Evolutionary conservation across 305 asterid genomes (phyloP), one percentile per base, ranked within the genome.

Genomic region (Stenogyne calaminthoides): DNA sequence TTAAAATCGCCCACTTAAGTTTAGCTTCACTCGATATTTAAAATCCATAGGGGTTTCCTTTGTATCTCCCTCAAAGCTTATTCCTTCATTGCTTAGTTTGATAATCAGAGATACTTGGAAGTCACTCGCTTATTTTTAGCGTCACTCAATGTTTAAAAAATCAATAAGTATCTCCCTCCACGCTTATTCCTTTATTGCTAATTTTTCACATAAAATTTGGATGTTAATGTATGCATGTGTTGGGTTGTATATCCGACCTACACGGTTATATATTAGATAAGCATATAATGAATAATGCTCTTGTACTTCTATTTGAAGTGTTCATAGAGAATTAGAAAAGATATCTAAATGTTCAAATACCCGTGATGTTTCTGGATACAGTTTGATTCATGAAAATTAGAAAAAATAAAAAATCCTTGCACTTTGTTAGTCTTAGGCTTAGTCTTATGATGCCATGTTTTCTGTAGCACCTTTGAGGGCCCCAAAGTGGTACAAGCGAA

Each of bases 401-500:
- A n/a, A n/a, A n/a, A n/a, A n/a, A n/a, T n/a, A n/a, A n/a, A n/a
- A n/a, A n/a, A n/a, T n/a, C n/a, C n/a, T 37, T 74, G 29, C 69
- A 36, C 69, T 64, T 9, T 74, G 46, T 63, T 80, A 19, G 14
- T 77, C 71, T 71, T 52, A 2, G 16, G 51, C 25, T 52, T 73
- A n/a, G 20, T 80, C 84, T 79, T 11, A 74, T 64, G 15, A 39
- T 76, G 64, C 71, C 70, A 55, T 81, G 77, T 77, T 74, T 67
- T 66, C 56, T 74, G 74, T 82, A 92, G 99, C 93, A 69, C 87
- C 89, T 66, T 80, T 91, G 87, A 88, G 91, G 89, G 97, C 99
- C 71, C 99, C 99, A 56, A 95, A 91, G 80, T 95, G 99, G 99
- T 95, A 88, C 83, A 91, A 91, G 85, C 86, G 83, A 70, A 91